These are phyloP conservation scores for Cucurbita pepo DNA, from an alignment of 306 rosid species.

Conservation along the genomic window DNA sequence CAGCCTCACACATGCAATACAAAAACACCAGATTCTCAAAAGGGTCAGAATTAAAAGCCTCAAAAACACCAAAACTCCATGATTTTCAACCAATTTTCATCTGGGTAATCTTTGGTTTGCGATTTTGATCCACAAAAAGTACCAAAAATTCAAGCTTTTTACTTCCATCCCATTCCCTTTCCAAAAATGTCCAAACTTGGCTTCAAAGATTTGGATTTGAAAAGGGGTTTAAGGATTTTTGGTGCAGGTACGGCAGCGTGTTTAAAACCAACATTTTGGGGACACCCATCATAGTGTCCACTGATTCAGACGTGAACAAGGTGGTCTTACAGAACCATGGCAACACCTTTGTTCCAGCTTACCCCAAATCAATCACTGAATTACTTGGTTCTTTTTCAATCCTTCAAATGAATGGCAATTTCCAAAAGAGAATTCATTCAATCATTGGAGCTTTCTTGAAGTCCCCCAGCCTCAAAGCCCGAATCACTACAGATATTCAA, in stretches of 20 bases:
- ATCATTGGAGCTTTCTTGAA: slow-evolving; percentile 52
- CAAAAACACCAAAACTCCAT: background rate
- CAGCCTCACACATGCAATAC: background rate
- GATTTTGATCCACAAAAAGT: slow-evolving; percentile 1
- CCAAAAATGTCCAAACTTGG: background rate
- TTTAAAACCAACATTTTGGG: slow-evolving; percentile 70
- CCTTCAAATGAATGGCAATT: slow-evolving; percentile 46
- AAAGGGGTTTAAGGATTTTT: too few relatives aligned
- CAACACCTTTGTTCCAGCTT: slow-evolving; percentile 61
- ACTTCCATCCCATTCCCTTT: background rate
- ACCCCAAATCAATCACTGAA: slow-evolving; percentile 78
- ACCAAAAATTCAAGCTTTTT: background rate
- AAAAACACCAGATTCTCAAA: background rate
- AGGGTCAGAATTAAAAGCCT: background rate
- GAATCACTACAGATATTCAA: slow-evolving; percentile 44
- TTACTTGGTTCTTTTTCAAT: slow-evolving; percentile 62
- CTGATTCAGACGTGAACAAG: slow-evolving; percentile 75
- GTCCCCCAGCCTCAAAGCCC: slow-evolving; percentile 52
- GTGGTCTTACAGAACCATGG: slow-evolving; percentile 62
- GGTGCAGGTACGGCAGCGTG: slow-evolving; percentile 67
- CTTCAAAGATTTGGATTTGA: too few relatives aligned
- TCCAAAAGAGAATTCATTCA: slow-evolving; percentile 50
- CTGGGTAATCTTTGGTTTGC: slow-evolving; percentile 3
- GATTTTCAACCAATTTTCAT: background rate
- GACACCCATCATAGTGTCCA: slow-evolving; percentile 62